Evolutionary conservation across 352 stramenopile species (phyloP), one percentile per base, ranked within the genome.

Genomic region (Thraustochytrium striatum): DNA sequence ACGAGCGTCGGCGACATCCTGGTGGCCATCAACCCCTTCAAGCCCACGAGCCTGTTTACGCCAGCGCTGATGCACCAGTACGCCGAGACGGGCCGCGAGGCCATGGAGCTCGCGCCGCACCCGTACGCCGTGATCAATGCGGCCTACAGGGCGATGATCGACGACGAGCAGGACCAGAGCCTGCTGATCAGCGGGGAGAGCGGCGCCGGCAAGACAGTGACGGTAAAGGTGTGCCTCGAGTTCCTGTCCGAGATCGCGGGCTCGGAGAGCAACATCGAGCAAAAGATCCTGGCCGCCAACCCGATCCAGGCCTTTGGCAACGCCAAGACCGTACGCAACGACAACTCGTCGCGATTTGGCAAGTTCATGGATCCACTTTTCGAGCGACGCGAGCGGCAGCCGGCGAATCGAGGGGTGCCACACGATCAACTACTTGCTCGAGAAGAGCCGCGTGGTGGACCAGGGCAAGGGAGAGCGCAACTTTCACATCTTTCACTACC

Each of bases 271-370:
- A 80, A 68, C 52, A 69, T 85, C 30, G 72, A 87, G 68, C 69
- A 86, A 47, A 36, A 96, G 68, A 93, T 85, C 38, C 61, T 99
- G 43, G 96, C 93, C 53, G 97, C 93, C 3, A 99, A 99, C 85
- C 95, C 96, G 50, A 96, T 99, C 62, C 95, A 99, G 85, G 93
- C 93, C 2, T 99, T 99, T 85, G 96, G 96, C 80, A 99, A 99
- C 83, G 95, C 95, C 53, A 90, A 94, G 41, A 98, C 95, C 19
- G 91, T 98, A 52, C 88, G 95, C 16, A 98, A 98, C 85, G 92
- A 98, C 86, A 98, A 98, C 84, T 97, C 90, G 50, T 92, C 84
- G 79, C 90, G 95, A 9, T 98, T 98, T 82, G 95, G 94, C 62
- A 98, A 98, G 82, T 98, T 96, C 68, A 98, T 98, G 86, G 93